Percentiles rank a stretch among this genome's conserved stretches.
phyloP scores from a whole-genome alignment of 305 asterid genomes.

The Caryopteris hybrid region DNA sequence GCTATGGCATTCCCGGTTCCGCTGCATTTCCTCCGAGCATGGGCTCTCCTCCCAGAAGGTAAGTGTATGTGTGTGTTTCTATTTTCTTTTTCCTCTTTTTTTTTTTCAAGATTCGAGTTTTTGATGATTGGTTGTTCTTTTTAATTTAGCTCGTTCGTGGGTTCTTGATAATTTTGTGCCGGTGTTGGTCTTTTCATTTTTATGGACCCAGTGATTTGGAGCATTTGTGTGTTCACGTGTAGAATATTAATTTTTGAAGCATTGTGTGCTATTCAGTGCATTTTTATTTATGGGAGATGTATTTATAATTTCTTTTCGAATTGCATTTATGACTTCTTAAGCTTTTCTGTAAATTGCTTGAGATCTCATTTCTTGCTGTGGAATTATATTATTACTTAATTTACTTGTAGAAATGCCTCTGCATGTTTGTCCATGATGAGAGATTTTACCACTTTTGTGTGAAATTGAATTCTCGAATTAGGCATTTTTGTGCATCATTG shows the following conservation, averaged over 20 bases:
- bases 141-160: neutral
- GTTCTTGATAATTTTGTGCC: neutral
- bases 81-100: neutral
- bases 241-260: too few relatives aligned
- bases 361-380: constrained; percentile 6
- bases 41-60: constrained; percentile 29
- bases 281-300: neutral
- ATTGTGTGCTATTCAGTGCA: too few relatives aligned
- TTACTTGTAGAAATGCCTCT: neutral
- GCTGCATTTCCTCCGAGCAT: constrained; percentile 11
- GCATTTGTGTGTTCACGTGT: too few relatives aligned
- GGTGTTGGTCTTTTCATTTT: too few relatives aligned
- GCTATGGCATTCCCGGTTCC: constrained; percentile 7
- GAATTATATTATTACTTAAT: neutral
- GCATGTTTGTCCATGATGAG: neutral
- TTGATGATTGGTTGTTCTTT: neutral
- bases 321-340: neutral
- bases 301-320: neutral
- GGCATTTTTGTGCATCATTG: neutral
- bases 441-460: neutral
- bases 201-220: too few relatives aligned
- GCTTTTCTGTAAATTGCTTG: neutral
- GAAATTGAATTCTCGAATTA: neutral
- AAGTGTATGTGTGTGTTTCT: neutral
- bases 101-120: neutral